A percentile compares a stretch with the other conserved stretches of the same genome.
phyloP scores from a whole-genome alignment of 2,329 filamentous ascomycete species.

The Bipolaris oryzae region DNA sequence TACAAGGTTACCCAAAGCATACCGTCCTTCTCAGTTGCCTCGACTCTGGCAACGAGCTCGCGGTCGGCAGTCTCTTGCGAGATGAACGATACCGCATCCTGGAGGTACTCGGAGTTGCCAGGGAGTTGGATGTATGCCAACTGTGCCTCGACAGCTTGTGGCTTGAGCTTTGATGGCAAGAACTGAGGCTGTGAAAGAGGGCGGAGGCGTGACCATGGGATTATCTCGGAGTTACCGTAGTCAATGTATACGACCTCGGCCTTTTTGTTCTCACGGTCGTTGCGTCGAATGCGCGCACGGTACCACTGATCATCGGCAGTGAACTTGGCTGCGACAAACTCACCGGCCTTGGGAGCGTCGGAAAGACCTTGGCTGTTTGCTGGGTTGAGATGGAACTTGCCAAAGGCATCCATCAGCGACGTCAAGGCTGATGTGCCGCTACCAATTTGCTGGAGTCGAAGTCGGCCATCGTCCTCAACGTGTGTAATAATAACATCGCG shows the following conservation, averaged over 20 bases:
- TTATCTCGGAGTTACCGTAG: constrained; percentile 91
- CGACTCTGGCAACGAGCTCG: constrained; percentile 87
- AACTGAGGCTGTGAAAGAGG: constrained; percentile 82
- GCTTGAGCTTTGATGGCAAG: constrained; percentile 73
- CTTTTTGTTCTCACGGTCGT: constrained; percentile 85
- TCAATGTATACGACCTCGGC: constrained; percentile 94
- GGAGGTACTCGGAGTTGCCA: constrained; percentile 74
- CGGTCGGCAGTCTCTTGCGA: constrained; percentile 75
- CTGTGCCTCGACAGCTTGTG: constrained; percentile 85
- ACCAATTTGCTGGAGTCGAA: constrained; percentile 92
- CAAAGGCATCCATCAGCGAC: constrained; percentile 88
- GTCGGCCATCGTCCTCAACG: constrained; percentile 77
- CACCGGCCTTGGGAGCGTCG: constrained; percentile 84
- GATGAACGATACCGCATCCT: constrained; percentile 78
- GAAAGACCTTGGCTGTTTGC: constrained; percentile 76
- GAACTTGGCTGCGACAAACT: constrained; percentile 90
- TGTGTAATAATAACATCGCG: constrained; percentile 92
- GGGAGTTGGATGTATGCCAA: constrained; percentile 91
- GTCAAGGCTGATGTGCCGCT: constrained; percentile 84
- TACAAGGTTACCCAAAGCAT: constrained; percentile 86
- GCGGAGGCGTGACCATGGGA: constrained; percentile 83
- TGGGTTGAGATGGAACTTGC: constrained; percentile 84
- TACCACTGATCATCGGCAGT: constrained; percentile 92
- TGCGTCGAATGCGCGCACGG: constrained; percentile 85
- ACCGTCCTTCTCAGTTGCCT: constrained; percentile 81